phyloP scores from a whole-genome alignment of 805 yeast species.

The Wickerhamomyces rabaulensis region DNA sequence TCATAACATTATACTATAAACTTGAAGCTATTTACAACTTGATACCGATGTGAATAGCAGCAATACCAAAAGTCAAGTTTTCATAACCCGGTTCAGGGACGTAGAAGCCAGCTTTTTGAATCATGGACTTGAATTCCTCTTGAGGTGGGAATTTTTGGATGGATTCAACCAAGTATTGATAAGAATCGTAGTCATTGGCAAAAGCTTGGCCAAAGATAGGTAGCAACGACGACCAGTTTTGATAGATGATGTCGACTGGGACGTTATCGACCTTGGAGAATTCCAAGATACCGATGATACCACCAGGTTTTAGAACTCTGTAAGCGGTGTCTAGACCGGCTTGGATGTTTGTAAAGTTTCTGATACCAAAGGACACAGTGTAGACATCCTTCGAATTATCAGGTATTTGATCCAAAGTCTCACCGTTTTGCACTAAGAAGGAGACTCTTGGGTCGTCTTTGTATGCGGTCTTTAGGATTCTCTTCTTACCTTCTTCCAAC shows the following conservation, averaged over 20 bases:
- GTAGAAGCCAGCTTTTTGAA: slow-evolving; percentile 90
- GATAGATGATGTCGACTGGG: slow-evolving; percentile 68
- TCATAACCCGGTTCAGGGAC: slow-evolving; percentile 91
- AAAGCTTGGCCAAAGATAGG: slow-evolving; percentile 95
- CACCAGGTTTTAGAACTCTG: slow-evolving; percentile 94
- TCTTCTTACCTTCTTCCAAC: slow-evolving; percentile 85
- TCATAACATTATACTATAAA: too few relatives aligned
- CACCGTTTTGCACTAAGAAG: slow-evolving; percentile 91
- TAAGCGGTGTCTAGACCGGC: slow-evolving; percentile 94
- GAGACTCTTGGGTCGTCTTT: slow-evolving; percentile 50
- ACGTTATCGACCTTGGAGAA: slow-evolving; percentile 88
- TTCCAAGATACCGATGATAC: slow-evolving; percentile 94
- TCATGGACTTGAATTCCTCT: slow-evolving; percentile 86
- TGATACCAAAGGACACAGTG: slow-evolving; percentile 95
- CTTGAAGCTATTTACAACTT: slow-evolving; percentile 48
- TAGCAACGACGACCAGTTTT: slow-evolving; percentile 79
- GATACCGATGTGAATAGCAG: slow-evolving; percentile 94
- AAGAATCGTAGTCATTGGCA: slow-evolving; percentile 93
- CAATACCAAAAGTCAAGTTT: slow-evolving; percentile 89
- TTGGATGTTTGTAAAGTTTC: slow-evolving; percentile 93
- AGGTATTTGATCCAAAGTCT: slow-evolving; percentile 73
- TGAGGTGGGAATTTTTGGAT: slow-evolving; percentile 89
- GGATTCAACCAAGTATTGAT: slow-evolving; percentile 93
- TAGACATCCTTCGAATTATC: slow-evolving; percentile 90
- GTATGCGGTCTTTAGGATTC: slow-evolving; percentile 59